These are phyloP conservation scores for Schwanniomyces yamadae DNA, from an alignment of 805 yeast species.

Conservation along the genomic window DNA sequence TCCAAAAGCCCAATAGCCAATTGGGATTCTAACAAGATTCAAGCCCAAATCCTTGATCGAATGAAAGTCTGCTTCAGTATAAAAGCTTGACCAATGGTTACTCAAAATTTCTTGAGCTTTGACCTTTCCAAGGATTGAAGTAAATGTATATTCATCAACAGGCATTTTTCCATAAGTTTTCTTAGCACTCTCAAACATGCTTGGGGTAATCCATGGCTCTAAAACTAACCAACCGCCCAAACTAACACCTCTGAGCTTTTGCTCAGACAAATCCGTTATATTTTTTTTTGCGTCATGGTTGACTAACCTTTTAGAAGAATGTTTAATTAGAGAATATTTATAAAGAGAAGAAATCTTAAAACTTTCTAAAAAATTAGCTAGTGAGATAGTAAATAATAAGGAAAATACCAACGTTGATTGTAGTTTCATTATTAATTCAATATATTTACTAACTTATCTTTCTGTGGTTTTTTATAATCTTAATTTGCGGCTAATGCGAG, in stretches of 20 bases:
- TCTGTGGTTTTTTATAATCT: too few species aligned
- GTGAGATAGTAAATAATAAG: too few species aligned
- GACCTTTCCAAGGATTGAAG: constrained; percentile 47
- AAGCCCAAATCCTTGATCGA: constrained; percentile 53
- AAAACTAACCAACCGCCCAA: constrained; percentile 69
- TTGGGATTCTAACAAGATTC: constrained; percentile 71
- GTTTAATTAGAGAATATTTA: too few species aligned
- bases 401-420: too few species aligned
- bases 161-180: constrained; percentile 36
- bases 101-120: constrained; percentile 43
- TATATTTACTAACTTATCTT: too few species aligned
- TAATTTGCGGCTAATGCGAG: too few species aligned
- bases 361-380: too few species aligned
- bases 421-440: too few species aligned
- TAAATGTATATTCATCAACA: constrained; percentile 59
- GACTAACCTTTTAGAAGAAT: too few species aligned
- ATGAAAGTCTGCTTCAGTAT: constrained; percentile 56
- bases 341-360: too few species aligned
- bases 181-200: constrained; percentile 42
- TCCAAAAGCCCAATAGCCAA: constrained; percentile 80
- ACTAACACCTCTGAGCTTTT: constrained; percentile 38
- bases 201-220: constrained; percentile 71
- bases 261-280: too few species aligned
- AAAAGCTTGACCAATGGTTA: constrained; percentile 58
- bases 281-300: too few species aligned